phyloP scores from a whole-genome alignment of 306 rosid species.

The Corylus avellana region DNA sequence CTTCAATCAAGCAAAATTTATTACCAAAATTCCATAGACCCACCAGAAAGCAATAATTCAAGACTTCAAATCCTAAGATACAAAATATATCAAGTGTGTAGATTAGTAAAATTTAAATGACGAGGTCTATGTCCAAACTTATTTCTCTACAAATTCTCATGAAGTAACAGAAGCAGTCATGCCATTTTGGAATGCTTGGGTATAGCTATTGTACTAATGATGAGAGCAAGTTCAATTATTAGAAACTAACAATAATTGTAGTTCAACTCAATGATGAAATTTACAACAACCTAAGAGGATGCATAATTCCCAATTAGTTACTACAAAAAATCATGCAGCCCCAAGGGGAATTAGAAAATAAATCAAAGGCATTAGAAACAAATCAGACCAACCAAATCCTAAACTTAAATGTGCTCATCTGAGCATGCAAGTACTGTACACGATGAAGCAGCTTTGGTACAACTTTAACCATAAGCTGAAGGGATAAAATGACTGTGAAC shows the following conservation, averaged over 20 bases:
- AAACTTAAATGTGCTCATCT: not conserved
- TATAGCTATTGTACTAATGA: too few relatives aligned
- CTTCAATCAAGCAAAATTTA: not conserved
- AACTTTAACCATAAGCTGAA: not conserved
- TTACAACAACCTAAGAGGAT: not conserved
- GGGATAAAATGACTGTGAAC: not conserved
- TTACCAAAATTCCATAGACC: not conserved
- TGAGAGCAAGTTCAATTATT: too few relatives aligned
- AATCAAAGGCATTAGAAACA: not conserved
- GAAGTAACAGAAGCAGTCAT: too few relatives aligned
- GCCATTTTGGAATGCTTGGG: too few relatives aligned
- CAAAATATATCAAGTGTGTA: not conserved
- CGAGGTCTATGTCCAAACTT: not conserved
- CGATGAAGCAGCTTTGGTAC: not conserved
- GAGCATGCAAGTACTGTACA: not conserved
- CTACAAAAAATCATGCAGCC: not conserved
- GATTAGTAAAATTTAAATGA: not conserved
- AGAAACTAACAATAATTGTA: not conserved
- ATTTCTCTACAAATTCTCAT: too few relatives aligned
- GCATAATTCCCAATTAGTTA: slow-evolving; percentile 2
- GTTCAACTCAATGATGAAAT: slow-evolving; percentile 1
- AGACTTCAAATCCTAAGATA: not conserved
- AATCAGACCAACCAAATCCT: not conserved
- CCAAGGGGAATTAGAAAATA: not conserved
- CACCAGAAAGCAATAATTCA: slow-evolving; percentile 1